phyloP scores from a whole-genome alignment of 2,329 filamentous ascomycete species.

The Neocucurbitaria cava region DNA sequence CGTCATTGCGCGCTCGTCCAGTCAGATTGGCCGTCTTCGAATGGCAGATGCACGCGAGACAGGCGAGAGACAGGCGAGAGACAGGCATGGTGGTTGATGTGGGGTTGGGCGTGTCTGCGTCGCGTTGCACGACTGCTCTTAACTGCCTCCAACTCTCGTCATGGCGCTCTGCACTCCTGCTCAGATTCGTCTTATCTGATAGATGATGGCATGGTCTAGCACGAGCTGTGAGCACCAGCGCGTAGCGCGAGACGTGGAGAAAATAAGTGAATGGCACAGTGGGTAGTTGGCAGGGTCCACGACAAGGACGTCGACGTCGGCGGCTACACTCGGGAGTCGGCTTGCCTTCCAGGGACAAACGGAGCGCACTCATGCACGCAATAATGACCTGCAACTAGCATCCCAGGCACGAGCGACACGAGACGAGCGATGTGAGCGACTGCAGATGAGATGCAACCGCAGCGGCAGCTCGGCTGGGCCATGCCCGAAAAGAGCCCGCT shows the following conservation, averaged over 20 bases:
- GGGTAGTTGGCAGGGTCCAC: too few relatives aligned
- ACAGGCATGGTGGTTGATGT: conserved; percentile 18
- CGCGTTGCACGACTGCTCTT: conserved; percentile 17
- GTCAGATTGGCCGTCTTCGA: conserved; percentile 9
- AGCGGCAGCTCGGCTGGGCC: background rate
- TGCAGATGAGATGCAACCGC: conserved; percentile 7
- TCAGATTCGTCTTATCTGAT: too few relatives aligned
- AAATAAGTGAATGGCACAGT: conserved; percentile 2
- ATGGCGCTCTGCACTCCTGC: background rate
- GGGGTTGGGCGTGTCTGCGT: conserved; percentile 17
- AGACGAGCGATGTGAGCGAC: conserved; percentile 1
- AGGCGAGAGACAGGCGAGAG: conserved; percentile 5
- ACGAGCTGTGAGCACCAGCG: conserved; percentile 3
- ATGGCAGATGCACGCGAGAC: conserved; percentile 8
- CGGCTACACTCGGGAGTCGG: conserved; percentile 33
- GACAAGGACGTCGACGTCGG: conserved; percentile 3
- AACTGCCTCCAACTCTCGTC: background rate
- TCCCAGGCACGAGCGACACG: conserved; percentile 5
- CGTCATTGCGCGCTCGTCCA: conserved; percentile 18
- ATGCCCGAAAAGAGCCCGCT: too few relatives aligned
- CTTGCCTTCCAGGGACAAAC: conserved; percentile 16
- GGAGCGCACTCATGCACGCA: conserved; percentile 24
- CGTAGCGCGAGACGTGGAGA: conserved; percentile 15
- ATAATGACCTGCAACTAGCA: conserved; percentile 20
- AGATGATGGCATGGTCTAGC: background rate